Conservation (phyloP, 345 rosid species). For the Eucalyptus curtisii region DNA sequence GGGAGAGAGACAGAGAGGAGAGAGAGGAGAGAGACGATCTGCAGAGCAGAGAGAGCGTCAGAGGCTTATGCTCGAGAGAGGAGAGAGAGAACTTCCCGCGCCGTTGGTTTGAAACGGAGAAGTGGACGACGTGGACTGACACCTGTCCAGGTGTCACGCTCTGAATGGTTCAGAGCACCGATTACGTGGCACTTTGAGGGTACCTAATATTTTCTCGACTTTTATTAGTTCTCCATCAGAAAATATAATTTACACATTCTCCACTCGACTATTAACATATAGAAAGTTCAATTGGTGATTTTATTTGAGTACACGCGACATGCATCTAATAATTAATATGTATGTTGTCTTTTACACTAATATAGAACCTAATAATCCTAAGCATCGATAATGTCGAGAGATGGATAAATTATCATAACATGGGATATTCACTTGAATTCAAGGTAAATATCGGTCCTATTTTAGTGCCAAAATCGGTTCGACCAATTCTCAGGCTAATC, state of each 20-base stretch:
- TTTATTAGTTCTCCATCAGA: background rate
- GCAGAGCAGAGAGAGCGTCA: no score
- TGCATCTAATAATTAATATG: background rate
- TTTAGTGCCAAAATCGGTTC: background rate
- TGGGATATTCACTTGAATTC: background rate
- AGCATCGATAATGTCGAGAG: background rate
- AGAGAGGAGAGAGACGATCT: no score
- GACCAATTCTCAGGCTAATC: background rate
- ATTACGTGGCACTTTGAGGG: no score
- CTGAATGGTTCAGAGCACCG: no score
- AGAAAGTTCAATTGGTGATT: background rate
- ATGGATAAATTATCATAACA: background rate
- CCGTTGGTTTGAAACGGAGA: no score
- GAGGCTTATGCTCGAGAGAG: no score
- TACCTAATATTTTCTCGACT: no score
- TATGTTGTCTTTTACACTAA: background rate
- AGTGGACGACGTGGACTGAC: no score
- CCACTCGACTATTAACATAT: background rate
- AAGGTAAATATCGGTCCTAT: accelerated
- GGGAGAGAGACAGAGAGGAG: no score
- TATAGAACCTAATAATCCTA: background rate
- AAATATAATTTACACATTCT: background rate
- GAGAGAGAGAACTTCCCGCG: no score
- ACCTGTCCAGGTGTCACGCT: no score
- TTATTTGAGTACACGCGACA: background rate